Base-by-base conservation (phyloP, 805 yeast genomes). In the Blastobotrys robertii region DNA sequence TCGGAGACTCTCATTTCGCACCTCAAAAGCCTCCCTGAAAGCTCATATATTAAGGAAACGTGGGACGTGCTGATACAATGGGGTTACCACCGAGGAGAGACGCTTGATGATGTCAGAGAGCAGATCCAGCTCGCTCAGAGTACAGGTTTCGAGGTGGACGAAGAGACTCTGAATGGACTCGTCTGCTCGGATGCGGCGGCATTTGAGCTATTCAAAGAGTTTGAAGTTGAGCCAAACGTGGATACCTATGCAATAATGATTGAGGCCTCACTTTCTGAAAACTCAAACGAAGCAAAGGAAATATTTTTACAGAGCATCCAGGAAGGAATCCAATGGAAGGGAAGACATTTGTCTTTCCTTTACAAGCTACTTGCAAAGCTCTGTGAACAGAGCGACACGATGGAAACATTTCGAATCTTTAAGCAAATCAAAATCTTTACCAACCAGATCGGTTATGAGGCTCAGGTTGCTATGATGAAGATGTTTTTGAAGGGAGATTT, bases 261-360 rank as follows among this genome's bases (percentile, higher is more conserved):
- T 9, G 53, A 62, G 10, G 50, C 67, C 15, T 57, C 59, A 2
- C 46, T 71, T 8, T 40, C 42, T 7, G 50, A 52, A 2, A 66
- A 62, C 34, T 48, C 55, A 12, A 49, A 49, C 5, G 51, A 48
- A 14, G 69, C 70, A 1, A 53, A 63, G 12, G 42, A 53, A 12
- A 35, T 64, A 5, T 72, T 70, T 51, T 51, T 64, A 4, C 51
- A 60, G 8, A 57, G 66, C 38, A 50, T 68, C 5, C 48, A 56
- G 4, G 52, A 63, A 22, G 74, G 72, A 30, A 63, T 68, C 4
- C 65, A 66, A 22, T 74, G 79, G 78, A 63, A 60, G 28, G 55
- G 11, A 51, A 51, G 44, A 5, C 46, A 50, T 33, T 35, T 45
- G 9, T 25, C 37, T 3, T 48, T 52, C 4, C 52, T 67, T 15